These are phyloP conservation scores for Mrakiaceae sp. DNA, from an alignment of 1,284 basidiomycete genomes.

Conservation along the genomic window DNA sequence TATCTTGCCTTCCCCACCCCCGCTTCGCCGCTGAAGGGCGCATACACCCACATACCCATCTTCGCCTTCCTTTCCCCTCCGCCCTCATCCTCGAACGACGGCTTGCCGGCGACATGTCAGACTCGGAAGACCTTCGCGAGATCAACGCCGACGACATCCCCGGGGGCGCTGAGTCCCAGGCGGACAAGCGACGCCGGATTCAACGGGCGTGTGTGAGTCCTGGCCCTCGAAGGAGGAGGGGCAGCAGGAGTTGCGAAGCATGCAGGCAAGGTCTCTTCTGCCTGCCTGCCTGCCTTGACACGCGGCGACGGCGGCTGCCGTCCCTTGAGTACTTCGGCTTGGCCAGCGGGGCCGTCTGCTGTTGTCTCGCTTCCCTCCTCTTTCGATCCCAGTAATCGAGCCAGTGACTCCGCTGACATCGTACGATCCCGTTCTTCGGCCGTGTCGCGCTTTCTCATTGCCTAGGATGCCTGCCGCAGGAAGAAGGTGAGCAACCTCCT, in stretches of 20 bases:
- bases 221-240: background rate
- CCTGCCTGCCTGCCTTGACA: conserved; percentile 24
- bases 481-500: conserved; percentile 25
- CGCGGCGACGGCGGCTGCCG: background rate
- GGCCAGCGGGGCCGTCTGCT: too few relatives aligned
- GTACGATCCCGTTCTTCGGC: too few relatives aligned
- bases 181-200: conserved; percentile 18
- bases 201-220: conserved; percentile 33
- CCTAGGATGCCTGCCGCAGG: conserved; percentile 9
- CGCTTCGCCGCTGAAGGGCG: too few relatives aligned
- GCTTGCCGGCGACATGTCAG: background rate
- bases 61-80: too few relatives aligned
- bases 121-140: background rate
- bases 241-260: too few relatives aligned
- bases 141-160: conserved; percentile 3
- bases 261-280: background rate
- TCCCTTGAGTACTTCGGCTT: background rate
- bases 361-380: too few relatives aligned
- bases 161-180: conserved; percentile 6
- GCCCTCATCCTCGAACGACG: too few relatives aligned
- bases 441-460: background rate
- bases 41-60: too few relatives aligned
- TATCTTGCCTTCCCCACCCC: too few relatives aligned
- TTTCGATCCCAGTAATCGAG: too few relatives aligned
- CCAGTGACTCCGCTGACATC: too few relatives aligned